Conservation (phyloP, 148 eudicot species). For the Camellia lanceoleosa region DNA sequence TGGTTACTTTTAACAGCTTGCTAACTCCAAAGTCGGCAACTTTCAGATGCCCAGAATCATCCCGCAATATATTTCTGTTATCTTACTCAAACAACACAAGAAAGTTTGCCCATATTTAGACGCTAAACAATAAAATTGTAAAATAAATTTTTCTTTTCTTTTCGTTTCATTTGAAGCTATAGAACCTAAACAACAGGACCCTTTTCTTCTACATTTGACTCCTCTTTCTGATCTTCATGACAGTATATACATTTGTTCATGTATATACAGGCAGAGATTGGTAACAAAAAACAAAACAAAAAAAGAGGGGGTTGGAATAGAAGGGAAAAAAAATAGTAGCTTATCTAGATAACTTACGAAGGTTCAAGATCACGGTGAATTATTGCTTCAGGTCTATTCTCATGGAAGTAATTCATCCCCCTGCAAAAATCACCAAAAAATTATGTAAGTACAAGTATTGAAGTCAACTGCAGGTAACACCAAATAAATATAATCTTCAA, state of each 20-base stretch:
- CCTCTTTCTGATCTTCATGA: neutral
- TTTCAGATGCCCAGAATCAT: constrained; percentile 95
- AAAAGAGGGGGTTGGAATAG: neutral
- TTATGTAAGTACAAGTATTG: neutral
- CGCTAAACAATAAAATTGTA: neutral
- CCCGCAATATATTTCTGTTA: constrained; percentile 93
- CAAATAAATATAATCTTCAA: neutral
- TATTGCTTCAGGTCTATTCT: constrained; percentile 77
- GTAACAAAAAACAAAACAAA: neutral
- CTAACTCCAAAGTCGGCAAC: constrained; percentile 99
- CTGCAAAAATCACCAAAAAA: constrained; percentile 39
- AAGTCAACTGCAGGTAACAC: neutral
- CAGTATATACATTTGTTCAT: neutral
- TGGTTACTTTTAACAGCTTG: constrained; percentile 73
- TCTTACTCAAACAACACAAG: constrained; percentile 34
- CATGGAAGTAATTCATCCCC: constrained; percentile 95
- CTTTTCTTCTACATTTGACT: neutral
- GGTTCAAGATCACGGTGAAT: constrained; percentile 97
- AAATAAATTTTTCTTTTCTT: neutral
- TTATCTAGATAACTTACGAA: constrained; percentile 59
- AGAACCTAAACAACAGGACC: neutral
- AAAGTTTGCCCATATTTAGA: constrained; percentile 20
- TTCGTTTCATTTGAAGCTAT: neutral
- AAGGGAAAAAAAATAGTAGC: neutral
- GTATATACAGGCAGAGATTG: neutral